Conservation (phyloP, 352 stramenopile genomes). For the Phytophthora constricta region DNA sequence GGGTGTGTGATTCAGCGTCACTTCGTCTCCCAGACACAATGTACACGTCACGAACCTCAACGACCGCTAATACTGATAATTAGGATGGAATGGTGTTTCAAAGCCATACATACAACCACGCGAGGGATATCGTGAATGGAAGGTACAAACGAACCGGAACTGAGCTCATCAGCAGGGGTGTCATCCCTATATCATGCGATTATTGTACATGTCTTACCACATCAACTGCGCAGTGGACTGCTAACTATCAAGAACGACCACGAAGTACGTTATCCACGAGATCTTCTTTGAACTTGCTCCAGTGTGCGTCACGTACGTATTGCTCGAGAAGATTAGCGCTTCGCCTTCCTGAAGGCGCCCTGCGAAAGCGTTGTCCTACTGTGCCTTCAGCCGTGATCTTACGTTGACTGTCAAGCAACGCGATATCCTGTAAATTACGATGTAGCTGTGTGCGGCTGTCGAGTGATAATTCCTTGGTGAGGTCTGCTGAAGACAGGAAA, state of each 20-base stretch:
- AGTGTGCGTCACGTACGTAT: slow-evolving; percentile 25
- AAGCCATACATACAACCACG: no score
- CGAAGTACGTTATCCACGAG: slow-evolving; percentile 35
- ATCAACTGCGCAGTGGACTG: no score
- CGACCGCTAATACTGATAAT: no score
- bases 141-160: no score
- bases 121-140: no score
- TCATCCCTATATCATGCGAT: no score
- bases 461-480: slow-evolving; percentile 41
- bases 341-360: slow-evolving; percentile 1
- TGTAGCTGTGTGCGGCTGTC: slow-evolving; percentile 48
- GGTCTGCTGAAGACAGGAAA: slow-evolving; percentile 54
- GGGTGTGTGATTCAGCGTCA: slow-evolving; percentile 1
- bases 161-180: no score
- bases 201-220: no score
- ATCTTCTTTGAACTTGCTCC: slow-evolving; percentile 45
- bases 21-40: slow-evolving; percentile 1
- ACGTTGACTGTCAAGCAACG: slow-evolving; percentile 17
- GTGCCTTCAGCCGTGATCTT: slow-evolving; percentile 2
- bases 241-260: slow-evolving; percentile 10
- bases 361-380: neutral
- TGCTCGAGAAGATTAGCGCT: slow-evolving; percentile 40
- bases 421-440: slow-evolving; percentile 40
- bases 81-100: no score
- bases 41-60: no score